Conservation (phyloP, 306 rosid species). For the Oxytropis ochrocephala region DNA sequence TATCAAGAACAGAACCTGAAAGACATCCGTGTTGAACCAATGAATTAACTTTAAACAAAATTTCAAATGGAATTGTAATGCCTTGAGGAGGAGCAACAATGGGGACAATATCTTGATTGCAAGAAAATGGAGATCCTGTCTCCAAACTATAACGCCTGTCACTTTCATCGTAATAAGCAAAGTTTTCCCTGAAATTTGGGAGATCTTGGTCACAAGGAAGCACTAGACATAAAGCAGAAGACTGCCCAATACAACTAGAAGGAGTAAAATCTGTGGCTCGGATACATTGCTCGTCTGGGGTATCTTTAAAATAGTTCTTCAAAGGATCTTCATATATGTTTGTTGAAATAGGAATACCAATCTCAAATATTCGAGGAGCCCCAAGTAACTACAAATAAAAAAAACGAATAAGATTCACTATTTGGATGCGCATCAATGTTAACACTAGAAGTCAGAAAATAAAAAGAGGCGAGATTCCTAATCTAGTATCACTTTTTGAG, state of each 20-base stretch:
- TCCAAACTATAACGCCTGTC: slow-evolving; percentile 26
- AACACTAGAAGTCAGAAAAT: too few species aligned
- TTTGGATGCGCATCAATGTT: background rate
- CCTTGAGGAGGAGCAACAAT: slow-evolving; percentile 54
- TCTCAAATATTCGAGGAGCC: slow-evolving; percentile 65
- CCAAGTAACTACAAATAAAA: slow-evolving; percentile 47
- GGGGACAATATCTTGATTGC: slow-evolving; percentile 45
- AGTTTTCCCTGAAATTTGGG: slow-evolving; percentile 55
- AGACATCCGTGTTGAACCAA: slow-evolving; percentile 67
- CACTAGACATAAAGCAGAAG: slow-evolving; percentile 58
- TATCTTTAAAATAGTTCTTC: slow-evolving; percentile 30
- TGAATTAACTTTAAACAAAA: slow-evolving; percentile 57
- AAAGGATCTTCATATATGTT: slow-evolving; percentile 25
- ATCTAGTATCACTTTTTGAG: background rate
- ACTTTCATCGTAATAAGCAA: slow-evolving; percentile 49
- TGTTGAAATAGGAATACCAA: slow-evolving; percentile 14
- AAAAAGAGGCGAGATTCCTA: too few species aligned
- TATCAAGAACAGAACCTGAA: slow-evolving; percentile 58
- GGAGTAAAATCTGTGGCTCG: slow-evolving; percentile 71
- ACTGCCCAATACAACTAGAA: slow-evolving; percentile 51
- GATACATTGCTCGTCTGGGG: slow-evolving; percentile 59
- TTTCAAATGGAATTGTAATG: slow-evolving; percentile 48
- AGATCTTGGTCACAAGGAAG: slow-evolving; percentile 38
- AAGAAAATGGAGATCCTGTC: slow-evolving; percentile 38
- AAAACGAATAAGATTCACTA: background rate